Evolutionary conservation across 495 filamentous ascomycete species (phyloP).

Genomic region (Xylaria castorea): DNA sequence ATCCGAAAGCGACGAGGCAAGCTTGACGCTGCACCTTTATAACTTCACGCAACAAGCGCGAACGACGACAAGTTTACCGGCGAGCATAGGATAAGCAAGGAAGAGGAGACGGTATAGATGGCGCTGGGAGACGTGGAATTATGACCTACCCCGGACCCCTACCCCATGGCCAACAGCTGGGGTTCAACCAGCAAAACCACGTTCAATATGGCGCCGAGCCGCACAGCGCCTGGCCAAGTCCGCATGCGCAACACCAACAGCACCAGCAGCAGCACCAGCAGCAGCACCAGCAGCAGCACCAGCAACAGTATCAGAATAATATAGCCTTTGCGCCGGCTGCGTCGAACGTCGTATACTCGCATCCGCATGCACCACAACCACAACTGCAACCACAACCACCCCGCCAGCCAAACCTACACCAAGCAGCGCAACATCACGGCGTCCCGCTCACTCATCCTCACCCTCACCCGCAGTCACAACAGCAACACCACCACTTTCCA

Average conservation of each 20-base stretch:
- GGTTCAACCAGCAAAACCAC: slow-evolving; percentile 48
- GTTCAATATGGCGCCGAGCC: slow-evolving; percentile 33
- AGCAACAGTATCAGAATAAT: slow-evolving; percentile 28
- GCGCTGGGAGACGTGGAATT: slow-evolving; percentile 38
- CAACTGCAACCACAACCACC: slow-evolving; percentile 10
- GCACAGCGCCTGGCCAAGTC: slow-evolving; percentile 36
- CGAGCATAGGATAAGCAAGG: not conserved
- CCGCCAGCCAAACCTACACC: slow-evolving; percentile 18
- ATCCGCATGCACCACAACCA: slow-evolving; percentile 25
- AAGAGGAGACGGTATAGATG: slow-evolving; percentile 19
- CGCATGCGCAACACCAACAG: slow-evolving; percentile 18
- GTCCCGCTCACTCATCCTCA: slow-evolving; percentile 14
- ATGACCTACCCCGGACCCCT: slow-evolving; percentile 53
- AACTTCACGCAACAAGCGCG: not conserved
- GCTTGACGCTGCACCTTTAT: not conserved
- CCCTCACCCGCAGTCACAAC: slow-evolving; percentile 20
- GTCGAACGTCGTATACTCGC: not conserved
- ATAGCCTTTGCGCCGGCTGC: not conserved
- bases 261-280: not conserved
- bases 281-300: slow-evolving; percentile 13
- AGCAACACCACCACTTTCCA: slow-evolving; percentile 6
- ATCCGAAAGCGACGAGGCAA: slow-evolving; percentile 12
- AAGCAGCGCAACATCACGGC: slow-evolving; percentile 1
- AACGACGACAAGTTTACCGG: not conserved
- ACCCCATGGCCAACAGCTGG: slow-evolving; percentile 50